Conservation (phyloP, 257 asterid species). For the Paulownia fortunei region DNA sequence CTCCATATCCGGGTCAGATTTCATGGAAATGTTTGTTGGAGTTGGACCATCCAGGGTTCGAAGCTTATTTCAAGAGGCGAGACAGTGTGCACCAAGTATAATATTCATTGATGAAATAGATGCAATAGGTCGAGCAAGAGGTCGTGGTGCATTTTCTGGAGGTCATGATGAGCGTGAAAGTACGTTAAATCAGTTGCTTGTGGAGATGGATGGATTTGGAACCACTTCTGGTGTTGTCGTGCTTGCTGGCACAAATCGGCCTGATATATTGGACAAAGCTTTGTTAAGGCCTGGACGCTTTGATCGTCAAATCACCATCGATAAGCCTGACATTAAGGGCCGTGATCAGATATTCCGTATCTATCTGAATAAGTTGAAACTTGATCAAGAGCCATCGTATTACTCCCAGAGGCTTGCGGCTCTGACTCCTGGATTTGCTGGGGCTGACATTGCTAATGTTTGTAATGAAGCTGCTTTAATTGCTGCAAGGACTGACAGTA, state of each 20-base stretch:
- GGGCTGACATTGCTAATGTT: slow-evolving; percentile 94
- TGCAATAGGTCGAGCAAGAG: slow-evolving; percentile 89
- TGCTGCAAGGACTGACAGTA: slow-evolving; percentile 77
- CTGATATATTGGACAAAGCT: slow-evolving; percentile 90
- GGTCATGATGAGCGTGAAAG: slow-evolving; percentile 79
- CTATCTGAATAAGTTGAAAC: slow-evolving; percentile 76
- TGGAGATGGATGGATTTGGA: slow-evolving; percentile 95
- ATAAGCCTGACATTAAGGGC: slow-evolving; percentile 89
- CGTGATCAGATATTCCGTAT: slow-evolving; percentile 85
- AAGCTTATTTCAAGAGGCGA: slow-evolving; percentile 88
- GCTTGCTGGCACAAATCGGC: slow-evolving; percentile 93
- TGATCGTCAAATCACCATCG: slow-evolving; percentile 88
- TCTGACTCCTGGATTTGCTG: slow-evolving; percentile 95
- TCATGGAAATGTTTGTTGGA: slow-evolving; percentile 90
- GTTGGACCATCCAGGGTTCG: slow-evolving; percentile 91
- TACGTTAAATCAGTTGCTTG: slow-evolving; percentile 90
- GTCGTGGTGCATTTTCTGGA: slow-evolving; percentile 69
- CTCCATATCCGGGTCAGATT: slow-evolving; percentile 86
- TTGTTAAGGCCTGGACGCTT: slow-evolving; percentile 90
- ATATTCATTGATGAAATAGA: slow-evolving; percentile 91
- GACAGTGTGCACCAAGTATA: slow-evolving; percentile 90
- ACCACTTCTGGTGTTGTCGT: slow-evolving; percentile 89
- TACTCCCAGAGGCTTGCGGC: slow-evolving; percentile 93
- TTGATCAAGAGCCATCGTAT: slow-evolving; percentile 72
- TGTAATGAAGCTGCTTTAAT: slow-evolving; percentile 95